These are phyloP conservation scores for Primulina tabacum DNA, from an alignment of 257 asterid species.

Conservation along the genomic window DNA sequence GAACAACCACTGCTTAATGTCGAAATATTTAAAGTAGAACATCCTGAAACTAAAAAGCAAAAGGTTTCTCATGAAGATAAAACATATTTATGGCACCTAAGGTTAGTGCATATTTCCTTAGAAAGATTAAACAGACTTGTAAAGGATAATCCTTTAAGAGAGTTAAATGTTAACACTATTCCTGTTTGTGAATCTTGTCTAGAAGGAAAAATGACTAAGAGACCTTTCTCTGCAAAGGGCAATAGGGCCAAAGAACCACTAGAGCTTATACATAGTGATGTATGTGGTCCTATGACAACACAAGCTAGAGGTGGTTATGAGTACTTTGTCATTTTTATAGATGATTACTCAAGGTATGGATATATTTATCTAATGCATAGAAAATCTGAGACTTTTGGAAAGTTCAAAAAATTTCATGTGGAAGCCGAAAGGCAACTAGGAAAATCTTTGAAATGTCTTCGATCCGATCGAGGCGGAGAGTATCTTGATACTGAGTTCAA, in stretches of 20 bases:
- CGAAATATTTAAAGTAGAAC: too few species aligned
- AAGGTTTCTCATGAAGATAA: too few species aligned
- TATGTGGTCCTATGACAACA: background rate
- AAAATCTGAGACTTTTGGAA: conserved; percentile 5
- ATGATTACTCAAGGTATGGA: background rate
- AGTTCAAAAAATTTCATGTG: background rate
- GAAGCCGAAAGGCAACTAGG: background rate
- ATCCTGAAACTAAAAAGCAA: too few species aligned
- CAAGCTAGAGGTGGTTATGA: background rate
- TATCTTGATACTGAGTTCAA: background rate
- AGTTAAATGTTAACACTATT: too few species aligned
- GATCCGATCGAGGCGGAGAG: background rate
- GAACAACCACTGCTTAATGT: too few species aligned
- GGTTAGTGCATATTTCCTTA: too few species aligned
- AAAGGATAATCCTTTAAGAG: too few species aligned
- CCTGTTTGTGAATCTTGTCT: background rate
- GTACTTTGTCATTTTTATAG: background rate
- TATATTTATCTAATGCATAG: background rate
- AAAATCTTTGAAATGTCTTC: background rate
- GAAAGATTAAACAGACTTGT: too few species aligned
- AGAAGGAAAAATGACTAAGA: background rate
- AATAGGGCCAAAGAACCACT: background rate
- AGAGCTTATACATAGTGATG: background rate
- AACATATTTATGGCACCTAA: too few species aligned
- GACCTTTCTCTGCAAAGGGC: background rate